phyloP scores from a whole-genome alignment of 73 alveolate genomes.

The Blepharisma japonicum region DNA sequence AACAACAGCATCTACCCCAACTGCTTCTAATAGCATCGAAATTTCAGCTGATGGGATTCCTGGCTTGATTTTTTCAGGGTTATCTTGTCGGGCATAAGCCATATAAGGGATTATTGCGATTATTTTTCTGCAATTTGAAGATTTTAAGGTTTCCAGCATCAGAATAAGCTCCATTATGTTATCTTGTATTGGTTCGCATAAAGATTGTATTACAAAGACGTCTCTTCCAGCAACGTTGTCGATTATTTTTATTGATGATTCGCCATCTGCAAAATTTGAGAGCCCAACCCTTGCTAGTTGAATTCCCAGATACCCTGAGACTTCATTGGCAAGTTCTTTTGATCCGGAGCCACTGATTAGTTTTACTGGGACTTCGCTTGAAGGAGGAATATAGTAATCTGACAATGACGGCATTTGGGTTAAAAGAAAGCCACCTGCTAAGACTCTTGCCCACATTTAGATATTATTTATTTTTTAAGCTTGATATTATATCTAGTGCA shows the following conservation, averaged over 20 bases:
- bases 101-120: constrained; percentile 1
- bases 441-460: no score
- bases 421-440: no score
- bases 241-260: background rate
- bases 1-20: background rate
- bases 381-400: constrained; percentile 15
- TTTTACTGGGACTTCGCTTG: background rate
- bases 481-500: background rate
- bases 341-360: background rate
- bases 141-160: background rate
- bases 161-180: background rate
- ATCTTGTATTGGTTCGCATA: constrained; percentile 10
- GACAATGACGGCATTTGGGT: no score
- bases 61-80: background rate
- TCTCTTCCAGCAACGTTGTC: constrained; percentile 6
- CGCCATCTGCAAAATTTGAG: constrained; percentile 11
- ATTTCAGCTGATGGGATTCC: background rate
- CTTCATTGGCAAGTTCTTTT: constrained; percentile 1
- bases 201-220: constrained; percentile 5
- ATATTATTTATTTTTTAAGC: no score
- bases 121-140: constrained; percentile 3
- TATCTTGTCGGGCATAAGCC: constrained; percentile 9
- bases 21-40: background rate
- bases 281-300: constrained; percentile 16
- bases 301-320: constrained; percentile 16